These are phyloP conservation scores for Pulveroboletus sp. DNA, from an alignment of 768 basidiomycete genomes.

Conservation along the genomic window DNA sequence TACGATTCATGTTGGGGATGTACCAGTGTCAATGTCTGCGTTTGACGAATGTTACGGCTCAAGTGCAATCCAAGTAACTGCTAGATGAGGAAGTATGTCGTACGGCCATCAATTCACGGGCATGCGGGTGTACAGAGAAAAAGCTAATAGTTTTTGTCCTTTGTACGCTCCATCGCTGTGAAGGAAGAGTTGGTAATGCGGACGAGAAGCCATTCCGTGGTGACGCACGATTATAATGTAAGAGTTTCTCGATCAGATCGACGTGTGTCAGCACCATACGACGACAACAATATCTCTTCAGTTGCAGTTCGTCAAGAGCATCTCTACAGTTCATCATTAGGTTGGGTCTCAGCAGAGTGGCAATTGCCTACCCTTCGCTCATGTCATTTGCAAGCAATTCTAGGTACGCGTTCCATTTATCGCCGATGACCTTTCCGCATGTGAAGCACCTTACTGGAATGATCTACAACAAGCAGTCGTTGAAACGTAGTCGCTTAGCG, in stretches of 20 bases:
- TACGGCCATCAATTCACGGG: background rate
- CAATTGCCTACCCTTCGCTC: slow-evolving; percentile 74
- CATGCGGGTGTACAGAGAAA: background rate
- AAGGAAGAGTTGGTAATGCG: background rate
- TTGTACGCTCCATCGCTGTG: slow-evolving; percentile 32
- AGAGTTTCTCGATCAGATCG: slow-evolving; percentile 93
- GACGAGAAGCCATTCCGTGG: slow-evolving; percentile 26
- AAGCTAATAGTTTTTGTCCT: slow-evolving; percentile 23
- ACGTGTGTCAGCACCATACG: slow-evolving; percentile 98
- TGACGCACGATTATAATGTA: slow-evolving; percentile 85
- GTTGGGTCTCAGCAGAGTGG: background rate
- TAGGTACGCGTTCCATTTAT: slow-evolving; percentile 90
- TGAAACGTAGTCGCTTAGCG: background rate
- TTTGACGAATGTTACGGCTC: background rate
- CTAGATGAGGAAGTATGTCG: background rate
- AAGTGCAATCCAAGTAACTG: background rate
- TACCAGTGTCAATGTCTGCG: background rate
- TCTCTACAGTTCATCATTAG: slow-evolving; percentile 47
- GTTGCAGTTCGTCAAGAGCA: slow-evolving; percentile 80
- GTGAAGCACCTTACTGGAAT: slow-evolving; percentile 96
- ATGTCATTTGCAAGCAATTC: slow-evolving; percentile 74
- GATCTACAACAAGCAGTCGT: slow-evolving; percentile 50
- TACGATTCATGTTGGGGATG: background rate
- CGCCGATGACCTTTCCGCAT: slow-evolving; percentile 95
- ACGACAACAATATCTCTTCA: slow-evolving; percentile 94